A percentile compares a stretch with the other conserved stretches of the same genome.
Conservation (phyloP, 1,284 basidiomycete genomes). For the Rhodotorula sp. region DNA sequence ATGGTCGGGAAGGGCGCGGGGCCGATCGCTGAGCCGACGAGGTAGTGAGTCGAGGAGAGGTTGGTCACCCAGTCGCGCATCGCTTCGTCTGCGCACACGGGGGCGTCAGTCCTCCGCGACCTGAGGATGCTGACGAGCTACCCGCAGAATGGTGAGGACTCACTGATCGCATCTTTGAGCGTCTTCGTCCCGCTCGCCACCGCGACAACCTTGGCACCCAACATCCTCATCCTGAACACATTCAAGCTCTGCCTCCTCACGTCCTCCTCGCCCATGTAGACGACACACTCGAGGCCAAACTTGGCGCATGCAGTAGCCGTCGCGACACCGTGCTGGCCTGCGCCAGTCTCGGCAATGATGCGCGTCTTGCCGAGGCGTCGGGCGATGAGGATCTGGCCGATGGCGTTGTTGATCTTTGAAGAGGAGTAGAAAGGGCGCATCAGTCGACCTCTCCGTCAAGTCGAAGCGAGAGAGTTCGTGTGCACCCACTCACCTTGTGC, state of each 20-base stretch:
- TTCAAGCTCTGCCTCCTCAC: constrained; percentile 92
- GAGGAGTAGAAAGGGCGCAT: fast-evolving
- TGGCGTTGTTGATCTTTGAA: constrained; percentile 29
- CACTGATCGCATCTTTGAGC: constrained; percentile 90
- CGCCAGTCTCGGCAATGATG: constrained; percentile 98
- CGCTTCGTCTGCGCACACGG: constrained; percentile 64
- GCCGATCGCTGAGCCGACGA: constrained; percentile 95
- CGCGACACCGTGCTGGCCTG: constrained; percentile 97
- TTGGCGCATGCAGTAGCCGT: constrained; percentile 97
- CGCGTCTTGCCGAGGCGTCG: constrained; percentile 88
- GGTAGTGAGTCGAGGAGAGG: constrained; percentile 80
- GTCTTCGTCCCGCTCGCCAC: constrained; percentile 94
- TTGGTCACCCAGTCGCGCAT: constrained; percentile 99
- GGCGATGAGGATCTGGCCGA: constrained; percentile 77
- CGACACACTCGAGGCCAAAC: constrained; percentile 89
- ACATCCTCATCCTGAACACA: constrained; percentile 97
- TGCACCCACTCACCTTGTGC: constrained; percentile 72
- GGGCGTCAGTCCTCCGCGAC: no score
- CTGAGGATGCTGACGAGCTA: no score
- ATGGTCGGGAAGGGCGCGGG: constrained; percentile 99
- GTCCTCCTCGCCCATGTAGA: constrained; percentile 99
- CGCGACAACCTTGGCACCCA: constrained; percentile 89
- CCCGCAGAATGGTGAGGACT: constrained; percentile 21
- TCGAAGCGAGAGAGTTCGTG: no score
- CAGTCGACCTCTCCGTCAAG: neutral